phyloP scores from a whole-genome alignment of 306 rosid genomes.

The Coriaria nepalensis region DNA sequence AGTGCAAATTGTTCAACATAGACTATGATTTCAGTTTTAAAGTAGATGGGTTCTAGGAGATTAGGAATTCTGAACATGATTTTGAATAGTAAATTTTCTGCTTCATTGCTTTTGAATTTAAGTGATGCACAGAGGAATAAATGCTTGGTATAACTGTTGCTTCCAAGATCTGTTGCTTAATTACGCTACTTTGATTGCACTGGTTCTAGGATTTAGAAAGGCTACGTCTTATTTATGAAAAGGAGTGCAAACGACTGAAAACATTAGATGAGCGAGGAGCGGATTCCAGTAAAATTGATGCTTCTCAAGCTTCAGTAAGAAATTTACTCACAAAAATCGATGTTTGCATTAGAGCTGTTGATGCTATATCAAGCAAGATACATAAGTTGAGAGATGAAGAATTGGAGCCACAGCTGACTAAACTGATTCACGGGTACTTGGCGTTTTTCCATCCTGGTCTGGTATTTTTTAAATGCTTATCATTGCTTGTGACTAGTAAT shows the following conservation, averaged over 20 bases:
- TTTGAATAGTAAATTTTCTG: too few relatives aligned
- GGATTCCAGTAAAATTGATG: slow-evolving; percentile 76
- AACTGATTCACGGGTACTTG: slow-evolving; percentile 68
- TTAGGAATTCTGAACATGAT: too few relatives aligned
- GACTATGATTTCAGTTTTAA: too few relatives aligned
- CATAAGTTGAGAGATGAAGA: slow-evolving; percentile 86
- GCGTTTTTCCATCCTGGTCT: neutral
- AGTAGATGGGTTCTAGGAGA: too few relatives aligned
- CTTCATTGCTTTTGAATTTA: too few relatives aligned
- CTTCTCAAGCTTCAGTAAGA: slow-evolving; percentile 57
- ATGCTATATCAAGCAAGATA: slow-evolving; percentile 61
- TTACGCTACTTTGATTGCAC: slow-evolving; percentile 1
- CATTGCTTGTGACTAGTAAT: neutral
- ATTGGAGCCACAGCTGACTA: slow-evolving; percentile 76
- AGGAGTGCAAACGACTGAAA: slow-evolving; percentile 65
- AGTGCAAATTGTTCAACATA: too few relatives aligned
- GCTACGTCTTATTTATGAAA: slow-evolving; percentile 65
- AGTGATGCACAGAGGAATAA: too few relatives aligned
- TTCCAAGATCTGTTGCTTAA: neutral
- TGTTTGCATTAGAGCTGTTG: slow-evolving; percentile 68
- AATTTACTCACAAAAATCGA: slow-evolving; percentile 67
- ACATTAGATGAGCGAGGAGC: slow-evolving; percentile 76
- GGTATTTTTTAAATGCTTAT: neutral
- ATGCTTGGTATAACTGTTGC: too few relatives aligned
- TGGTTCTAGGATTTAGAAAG: slow-evolving; percentile 72